Evolutionary conservation across 768 basidiomycete genomes (phyloP), one percentile per base, ranked within the genome.

Genomic region (Auricularia auricula-judae): DNA sequence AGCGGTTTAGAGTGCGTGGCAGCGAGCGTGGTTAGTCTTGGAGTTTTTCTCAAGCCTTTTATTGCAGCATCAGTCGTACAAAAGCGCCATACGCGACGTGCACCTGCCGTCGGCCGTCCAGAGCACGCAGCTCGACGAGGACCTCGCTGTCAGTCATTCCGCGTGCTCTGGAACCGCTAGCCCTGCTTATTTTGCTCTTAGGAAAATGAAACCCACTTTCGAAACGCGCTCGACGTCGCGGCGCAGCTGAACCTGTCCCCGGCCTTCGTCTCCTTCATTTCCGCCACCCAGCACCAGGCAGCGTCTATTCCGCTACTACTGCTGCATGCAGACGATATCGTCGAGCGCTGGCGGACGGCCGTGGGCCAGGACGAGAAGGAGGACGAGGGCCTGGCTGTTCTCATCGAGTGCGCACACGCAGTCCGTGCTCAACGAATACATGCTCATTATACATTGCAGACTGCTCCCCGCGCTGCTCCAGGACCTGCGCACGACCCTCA

Each of bases 201-300:
- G 88, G 88, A 93, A 67, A 83, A 84, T 70, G 84, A 86, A 64
- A 91, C 88, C 0, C 86, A 91, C 71, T 93, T 95, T 69, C 84
- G 87, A 63, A 79, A 83, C 67, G 81, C 88, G 2, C 77, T 95
- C 36, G 78, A 84, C 34, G 84, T 89, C 70, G 91, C 88, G 86
- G 77, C 82, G 68, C 87, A 93, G 68, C 81, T 94, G 66, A 93
- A 90, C 72, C 82, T 95, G 23, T 80, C 90, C 2, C 83, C 88
- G 0, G 79, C 84, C 1, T 94, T 93, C 72, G 74, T 92, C 63
- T 74, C 78, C 35, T 93, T 92, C 70, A 84, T 86, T 2, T 78
- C 81, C 65, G 80, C 81, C 66, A 84, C 80, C 0, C 81, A 85
- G 51, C 73, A 79, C 0, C 76, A 91, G 44, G 85, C 88, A 4